Evolutionary conservation across 2,329 filamentous ascomycete species (phyloP), one percentile per base, ranked within the genome.

Genomic region (Stemphylium lycopersici): DNA sequence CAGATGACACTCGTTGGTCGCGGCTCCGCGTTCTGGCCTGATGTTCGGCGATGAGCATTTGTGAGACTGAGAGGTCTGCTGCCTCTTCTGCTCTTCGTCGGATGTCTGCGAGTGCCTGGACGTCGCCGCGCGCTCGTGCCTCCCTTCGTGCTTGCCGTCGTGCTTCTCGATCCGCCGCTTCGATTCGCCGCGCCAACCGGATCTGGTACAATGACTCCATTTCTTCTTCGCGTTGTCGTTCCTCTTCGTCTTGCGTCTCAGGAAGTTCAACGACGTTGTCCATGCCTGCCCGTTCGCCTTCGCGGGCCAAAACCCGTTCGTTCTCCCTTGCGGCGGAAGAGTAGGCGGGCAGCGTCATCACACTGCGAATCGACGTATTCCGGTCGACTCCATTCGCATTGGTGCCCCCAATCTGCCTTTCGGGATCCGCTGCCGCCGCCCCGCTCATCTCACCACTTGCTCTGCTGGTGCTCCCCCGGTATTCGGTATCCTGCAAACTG

Each of bases 201-300:
- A 98, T 93, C 73, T 96, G 91, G 73, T 96, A 98, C 36, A 98
- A 77, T 0, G 90, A 86, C 58, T 95, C 90, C 95, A 98, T 98
- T 74, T 97, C 91, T 24, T 91, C 86, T 59, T 98, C 92, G 11
- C 95, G 84, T 48, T 91, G 79, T 2, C 78, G 77, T 72, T 96
- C 91, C 61, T 96, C 87, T 48, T 92, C 89, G 46, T 96, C 90
- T 7, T 81, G 83, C 0, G 89, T 91, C 69, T 90, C 88, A 0
- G 93, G 93, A 62, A 90, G 86, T 73, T 97, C 93, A 11, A 98
- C 78, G 0, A 99, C 92, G 3, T 90, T 85, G 67, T 99, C 95
- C 65, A 99, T 91, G 6, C 95, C 95, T 48, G 84, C 93, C 56
- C 95, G 84, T 72, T 99, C 95, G 44, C 95, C 95, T 74, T 96